Percentiles rank a stretch among this genome's conserved stretches.
phyloP scores from a whole-genome alignment of 257 asterid genomes.

The Solanum paucissectum region DNA sequence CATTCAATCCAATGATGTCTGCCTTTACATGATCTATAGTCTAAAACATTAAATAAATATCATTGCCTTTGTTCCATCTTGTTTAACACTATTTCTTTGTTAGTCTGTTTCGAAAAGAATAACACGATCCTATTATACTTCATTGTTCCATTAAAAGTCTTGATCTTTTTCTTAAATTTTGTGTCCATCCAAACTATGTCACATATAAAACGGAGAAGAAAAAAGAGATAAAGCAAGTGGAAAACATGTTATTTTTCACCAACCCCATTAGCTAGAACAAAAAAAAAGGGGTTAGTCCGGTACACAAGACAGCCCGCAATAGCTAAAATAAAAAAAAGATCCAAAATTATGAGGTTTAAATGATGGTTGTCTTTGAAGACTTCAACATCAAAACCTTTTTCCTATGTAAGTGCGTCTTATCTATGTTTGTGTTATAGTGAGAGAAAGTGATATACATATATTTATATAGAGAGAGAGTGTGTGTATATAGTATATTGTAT shows the following conservation, averaged over 20 bases:
- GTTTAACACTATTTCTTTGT: neutral
- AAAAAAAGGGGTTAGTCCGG: neutral
- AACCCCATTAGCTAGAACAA: neutral
- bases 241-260: neutral
- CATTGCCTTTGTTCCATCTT: neutral
- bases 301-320: neutral
- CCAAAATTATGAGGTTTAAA: constrained; percentile 23
- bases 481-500: neutral
- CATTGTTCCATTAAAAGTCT: neutral
- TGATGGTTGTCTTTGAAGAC: constrained; percentile 24
- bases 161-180: neutral
- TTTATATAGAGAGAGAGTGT: no score
- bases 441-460: neutral
- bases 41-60: neutral
- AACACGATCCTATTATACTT: neutral
- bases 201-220: no score
- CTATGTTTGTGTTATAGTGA: neutral
- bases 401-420: neutral
- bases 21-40: constrained; percentile 10
- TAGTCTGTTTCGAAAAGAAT: neutral
- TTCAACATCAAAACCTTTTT: neutral
- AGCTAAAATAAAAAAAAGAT: neutral
- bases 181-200: neutral
- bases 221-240: neutral
- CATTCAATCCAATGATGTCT: constrained; percentile 58